These are phyloP conservation scores for Umbelopsis vinacea DNA, from an alignment of 192 early-diverging fungal species.

Conservation along the genomic window DNA sequence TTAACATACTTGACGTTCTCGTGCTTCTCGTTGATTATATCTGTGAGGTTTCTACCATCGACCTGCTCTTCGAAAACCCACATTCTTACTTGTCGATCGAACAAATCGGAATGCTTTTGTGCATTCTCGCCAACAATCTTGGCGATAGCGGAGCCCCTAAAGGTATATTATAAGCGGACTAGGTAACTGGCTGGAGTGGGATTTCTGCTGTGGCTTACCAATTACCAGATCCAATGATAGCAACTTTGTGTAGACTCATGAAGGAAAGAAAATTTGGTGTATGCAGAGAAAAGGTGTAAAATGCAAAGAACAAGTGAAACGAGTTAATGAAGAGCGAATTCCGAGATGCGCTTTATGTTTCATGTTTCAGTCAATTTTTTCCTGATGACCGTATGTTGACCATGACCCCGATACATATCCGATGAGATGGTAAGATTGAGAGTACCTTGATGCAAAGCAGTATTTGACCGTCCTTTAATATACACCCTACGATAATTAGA, in stretches of 20 bases:
- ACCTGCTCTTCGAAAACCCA: slow-evolving; percentile 95
- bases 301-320: background rate
- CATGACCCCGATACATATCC: no score
- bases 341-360: no score
- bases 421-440: no score
- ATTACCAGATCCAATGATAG: slow-evolving; percentile 92
- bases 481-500: no score
- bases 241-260: slow-evolving; percentile 68
- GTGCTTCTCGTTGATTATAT: slow-evolving; percentile 93
- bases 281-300: background rate
- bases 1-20: slow-evolving; percentile 76
- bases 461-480: no score
- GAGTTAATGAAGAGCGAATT: no score
- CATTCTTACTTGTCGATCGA: slow-evolving; percentile 84
- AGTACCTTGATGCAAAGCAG: no score
- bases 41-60: slow-evolving; percentile 80
- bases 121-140: slow-evolving; percentile 90
- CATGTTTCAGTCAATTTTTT: no score
- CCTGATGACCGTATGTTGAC: no score
- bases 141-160: slow-evolving; percentile 90
- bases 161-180: background rate
- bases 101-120: slow-evolving; percentile 52
- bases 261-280: background rate
- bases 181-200: background rate
- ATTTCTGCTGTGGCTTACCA: slow-evolving; percentile 63